Conservation (phyloP, 495 filamentous ascomycete genomes). For the Lasiosphaeria hispida region DNA sequence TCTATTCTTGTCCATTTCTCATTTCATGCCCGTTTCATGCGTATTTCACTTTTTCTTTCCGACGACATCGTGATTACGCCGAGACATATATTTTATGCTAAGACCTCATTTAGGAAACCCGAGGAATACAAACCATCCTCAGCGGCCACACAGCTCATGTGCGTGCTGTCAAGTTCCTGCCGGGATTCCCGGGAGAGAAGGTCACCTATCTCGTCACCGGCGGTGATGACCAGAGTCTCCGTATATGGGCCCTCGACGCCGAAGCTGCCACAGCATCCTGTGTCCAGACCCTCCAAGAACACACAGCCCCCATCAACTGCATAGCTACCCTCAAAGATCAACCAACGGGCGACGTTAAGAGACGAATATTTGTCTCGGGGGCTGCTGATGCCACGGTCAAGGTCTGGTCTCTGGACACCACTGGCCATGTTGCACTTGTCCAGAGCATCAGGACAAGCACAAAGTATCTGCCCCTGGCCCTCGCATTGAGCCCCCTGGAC, state of each 20-base stretch:
- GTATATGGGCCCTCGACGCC: constrained; percentile 61
- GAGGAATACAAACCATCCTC: constrained; percentile 68
- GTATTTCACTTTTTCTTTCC: background rate
- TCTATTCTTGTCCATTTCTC: background rate
- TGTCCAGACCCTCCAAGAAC: constrained; percentile 55
- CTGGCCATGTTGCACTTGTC: constrained; percentile 48
- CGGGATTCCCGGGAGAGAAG: constrained; percentile 44
- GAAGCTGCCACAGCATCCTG: constrained; percentile 31
- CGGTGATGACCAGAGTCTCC: constrained; percentile 75
- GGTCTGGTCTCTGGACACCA: constrained; percentile 62
- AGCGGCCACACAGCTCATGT: constrained; percentile 78
- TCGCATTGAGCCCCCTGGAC: constrained; percentile 63
- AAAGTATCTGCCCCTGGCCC: constrained; percentile 73
- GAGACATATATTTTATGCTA: constrained; percentile 4
- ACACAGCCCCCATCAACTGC: constrained; percentile 75
- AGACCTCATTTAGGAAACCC: constrained; percentile 41
- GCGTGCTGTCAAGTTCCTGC: constrained; percentile 79
- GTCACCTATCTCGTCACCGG: constrained; percentile 67
- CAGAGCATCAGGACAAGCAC: constrained; percentile 73
- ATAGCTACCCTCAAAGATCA: constrained; percentile 57
- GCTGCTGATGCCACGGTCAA: constrained; percentile 80
- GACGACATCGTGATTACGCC: background rate
- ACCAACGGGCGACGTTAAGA: constrained; percentile 14
- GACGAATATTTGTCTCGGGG: constrained; percentile 61
- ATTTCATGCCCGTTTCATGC: background rate